Evolutionary conservation across 208 protist species (phyloP).

Genomic region (Trypanosoma rangeli): DNA sequence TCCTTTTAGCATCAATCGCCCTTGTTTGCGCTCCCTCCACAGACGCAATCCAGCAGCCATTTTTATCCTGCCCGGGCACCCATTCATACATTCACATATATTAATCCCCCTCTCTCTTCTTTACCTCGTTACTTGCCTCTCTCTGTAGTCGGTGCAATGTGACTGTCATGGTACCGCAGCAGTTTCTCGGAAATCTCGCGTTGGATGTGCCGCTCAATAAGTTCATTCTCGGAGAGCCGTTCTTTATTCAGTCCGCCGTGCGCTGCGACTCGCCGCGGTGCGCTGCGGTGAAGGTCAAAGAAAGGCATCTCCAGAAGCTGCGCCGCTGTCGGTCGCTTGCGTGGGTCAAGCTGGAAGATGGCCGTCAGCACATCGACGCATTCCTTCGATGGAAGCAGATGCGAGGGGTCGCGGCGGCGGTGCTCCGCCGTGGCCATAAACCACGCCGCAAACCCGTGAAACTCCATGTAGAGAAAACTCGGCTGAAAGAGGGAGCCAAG

Average conservation of each 20-base stretch:
- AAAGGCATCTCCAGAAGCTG: slow-evolving; percentile 81
- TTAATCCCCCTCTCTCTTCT: too few relatives aligned
- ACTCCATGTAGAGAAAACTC: slow-evolving; percentile 66
- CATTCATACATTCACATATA: too few relatives aligned
- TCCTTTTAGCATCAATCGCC: background rate
- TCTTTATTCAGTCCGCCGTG: background rate
- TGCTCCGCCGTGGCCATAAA: slow-evolving; percentile 63
- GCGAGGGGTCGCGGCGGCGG: slow-evolving; percentile 39
- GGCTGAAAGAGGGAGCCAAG: slow-evolving; percentile 54
- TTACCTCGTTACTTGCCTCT: background rate
- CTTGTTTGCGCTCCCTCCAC: background rate
- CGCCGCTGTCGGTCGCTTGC: slow-evolving; percentile 65
- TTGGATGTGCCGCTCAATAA: slow-evolving; percentile 24
- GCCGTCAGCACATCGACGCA: slow-evolving; percentile 76
- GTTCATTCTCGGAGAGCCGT: background rate
- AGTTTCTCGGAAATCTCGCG: slow-evolving; percentile 31
- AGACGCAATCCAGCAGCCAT: background rate
- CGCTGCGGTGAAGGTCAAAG: slow-evolving; percentile 36
- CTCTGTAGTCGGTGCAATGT: slow-evolving; percentile 23
- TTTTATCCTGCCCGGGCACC: background rate
- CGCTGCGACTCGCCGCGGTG: background rate
- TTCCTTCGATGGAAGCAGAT: slow-evolving; percentile 46
- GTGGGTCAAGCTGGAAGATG: slow-evolving; percentile 73
- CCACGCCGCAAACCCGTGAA: slow-evolving; percentile 67
- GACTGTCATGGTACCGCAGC: slow-evolving; percentile 27